phyloP scores from a whole-genome alignment of 2,329 filamentous ascomycete species.

The Zopfia rhizophila region DNA sequence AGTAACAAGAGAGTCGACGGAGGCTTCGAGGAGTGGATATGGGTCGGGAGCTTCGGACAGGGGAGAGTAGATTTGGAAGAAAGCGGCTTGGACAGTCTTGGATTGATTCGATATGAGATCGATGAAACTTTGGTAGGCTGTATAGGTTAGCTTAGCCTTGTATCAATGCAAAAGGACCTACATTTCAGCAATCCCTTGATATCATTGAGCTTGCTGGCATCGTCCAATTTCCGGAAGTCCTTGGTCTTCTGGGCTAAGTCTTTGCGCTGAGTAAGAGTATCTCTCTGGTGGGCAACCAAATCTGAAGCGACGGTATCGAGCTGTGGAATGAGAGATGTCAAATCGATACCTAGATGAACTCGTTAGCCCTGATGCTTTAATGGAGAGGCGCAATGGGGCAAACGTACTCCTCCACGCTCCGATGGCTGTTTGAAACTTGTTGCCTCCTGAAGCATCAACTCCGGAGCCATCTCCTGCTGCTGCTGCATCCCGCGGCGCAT shows the following conservation, averaged over 20 bases:
- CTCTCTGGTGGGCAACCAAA: slow-evolving; percentile 90
- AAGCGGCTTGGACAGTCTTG: slow-evolving; percentile 91
- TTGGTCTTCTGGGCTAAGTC: slow-evolving; percentile 99
- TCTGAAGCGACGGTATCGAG: slow-evolving; percentile 96
- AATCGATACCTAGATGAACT: slow-evolving; percentile 76
- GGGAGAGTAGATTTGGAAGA: slow-evolving; percentile 91
- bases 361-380: slow-evolving; percentile 24
- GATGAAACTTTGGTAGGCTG: slow-evolving; percentile 97
- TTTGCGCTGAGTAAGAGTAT: slow-evolving; percentile 95
- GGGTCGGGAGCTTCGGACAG: slow-evolving; percentile 96
- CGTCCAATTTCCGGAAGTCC: slow-evolving; percentile 93
- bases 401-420: slow-evolving; percentile 90
- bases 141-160: slow-evolving; percentile 30
- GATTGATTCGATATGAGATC: slow-evolving; percentile 96
- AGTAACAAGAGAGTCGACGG: slow-evolving; percentile 90
- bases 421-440: slow-evolving; percentile 97
- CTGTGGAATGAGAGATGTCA: slow-evolving; percentile 82
- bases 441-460: slow-evolving; percentile 63
- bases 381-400: not conserved
- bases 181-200: slow-evolving; percentile 91
- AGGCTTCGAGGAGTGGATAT: slow-evolving; percentile 94
- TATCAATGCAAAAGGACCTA: slow-evolving; percentile 48
- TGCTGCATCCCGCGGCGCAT: slow-evolving; percentile 29
- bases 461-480: slow-evolving; percentile 14
- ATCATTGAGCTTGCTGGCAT: slow-evolving; percentile 84